These are phyloP conservation scores for Yamadazyma endophytica DNA, from an alignment of 805 yeast genomes.

Conservation along the genomic window DNA sequence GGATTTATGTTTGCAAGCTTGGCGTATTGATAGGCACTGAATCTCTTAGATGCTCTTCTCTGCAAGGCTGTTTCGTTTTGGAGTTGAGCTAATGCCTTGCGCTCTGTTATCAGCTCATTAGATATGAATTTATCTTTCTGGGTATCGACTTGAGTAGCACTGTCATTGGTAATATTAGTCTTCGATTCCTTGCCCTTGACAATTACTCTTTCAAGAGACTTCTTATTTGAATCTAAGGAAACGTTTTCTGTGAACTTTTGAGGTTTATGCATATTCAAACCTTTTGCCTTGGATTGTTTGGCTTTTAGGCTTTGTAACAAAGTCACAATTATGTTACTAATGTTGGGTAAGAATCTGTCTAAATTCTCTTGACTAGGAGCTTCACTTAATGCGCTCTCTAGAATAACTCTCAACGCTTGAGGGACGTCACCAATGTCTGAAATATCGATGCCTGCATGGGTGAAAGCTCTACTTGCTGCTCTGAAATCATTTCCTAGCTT, in stretches of 20 bases:
- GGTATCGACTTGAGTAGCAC: too few species aligned
- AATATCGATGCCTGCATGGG: conserved; percentile 73
- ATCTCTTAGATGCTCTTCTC: conserved; percentile 90
- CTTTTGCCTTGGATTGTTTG: conserved; percentile 59
- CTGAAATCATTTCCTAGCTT: conserved; percentile 91
- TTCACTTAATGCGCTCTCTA: conserved; percentile 84
- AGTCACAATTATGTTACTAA: conserved; percentile 80
- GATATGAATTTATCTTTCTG: conserved; percentile 1
- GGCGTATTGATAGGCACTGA: conserved; percentile 89
- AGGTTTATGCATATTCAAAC: not conserved
- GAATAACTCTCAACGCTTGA: conserved; percentile 64
- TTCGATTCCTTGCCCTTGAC: too few species aligned
- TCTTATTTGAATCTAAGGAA: conserved; percentile 4
- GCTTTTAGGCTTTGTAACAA: conserved; percentile 74
- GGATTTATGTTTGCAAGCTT: conserved; percentile 49
- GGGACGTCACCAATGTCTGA: conserved; percentile 91
- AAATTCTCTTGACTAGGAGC: conserved; percentile 79
- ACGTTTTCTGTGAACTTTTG: not conserved
- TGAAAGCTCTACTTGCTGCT: conserved; percentile 75
- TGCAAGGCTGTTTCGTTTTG: conserved; percentile 40
- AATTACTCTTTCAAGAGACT: too few species aligned
- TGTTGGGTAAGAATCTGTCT: conserved; percentile 76
- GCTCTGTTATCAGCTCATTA: conserved; percentile 3
- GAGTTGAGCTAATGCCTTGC: conserved; percentile 10
- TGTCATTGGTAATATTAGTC: too few species aligned